Evolutionary conservation across 2,329 filamentous ascomycete genomes (phyloP).

Genomic region (Sarocladiaceae sp.): DNA sequence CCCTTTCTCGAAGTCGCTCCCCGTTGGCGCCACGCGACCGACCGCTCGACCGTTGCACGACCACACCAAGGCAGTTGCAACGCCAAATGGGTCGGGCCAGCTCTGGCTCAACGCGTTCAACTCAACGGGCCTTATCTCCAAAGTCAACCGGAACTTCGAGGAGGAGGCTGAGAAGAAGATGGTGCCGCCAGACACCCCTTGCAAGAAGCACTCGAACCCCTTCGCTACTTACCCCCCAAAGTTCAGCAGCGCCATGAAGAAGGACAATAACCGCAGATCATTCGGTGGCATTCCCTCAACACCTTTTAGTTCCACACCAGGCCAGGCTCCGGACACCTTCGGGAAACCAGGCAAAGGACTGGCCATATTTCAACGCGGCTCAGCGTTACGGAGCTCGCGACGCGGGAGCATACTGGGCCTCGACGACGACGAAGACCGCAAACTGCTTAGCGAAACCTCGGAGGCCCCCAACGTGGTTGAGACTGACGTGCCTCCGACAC

Average conservation of each 20-base stretch:
- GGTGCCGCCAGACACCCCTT: constrained; percentile 88
- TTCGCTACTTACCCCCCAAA: constrained; percentile 27
- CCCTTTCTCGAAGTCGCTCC: constrained; percentile 31
- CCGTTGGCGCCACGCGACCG: constrained; percentile 31
- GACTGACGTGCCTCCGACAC: constrained; percentile 81
- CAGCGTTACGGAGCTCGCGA: constrained; percentile 36
- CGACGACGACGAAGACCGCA: constrained; percentile 64
- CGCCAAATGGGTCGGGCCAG: constrained; percentile 48
- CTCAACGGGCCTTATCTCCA: constrained; percentile 91
- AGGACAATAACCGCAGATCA: constrained; percentile 58
- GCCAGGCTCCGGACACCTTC: constrained; percentile 39
- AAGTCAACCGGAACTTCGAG: constrained; percentile 81
- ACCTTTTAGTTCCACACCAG: constrained; percentile 62
- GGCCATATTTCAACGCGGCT: constrained; percentile 59
- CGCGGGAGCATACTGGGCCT: constrained; percentile 72
- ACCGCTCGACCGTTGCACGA: constrained; percentile 23
- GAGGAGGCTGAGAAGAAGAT: constrained; percentile 54
- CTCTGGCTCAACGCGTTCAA: constrained; percentile 80
- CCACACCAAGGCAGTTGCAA: constrained; percentile 23
- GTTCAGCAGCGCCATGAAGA: constrained; percentile 50
- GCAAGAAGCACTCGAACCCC: constrained; percentile 36
- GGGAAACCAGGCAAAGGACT: constrained; percentile 54
- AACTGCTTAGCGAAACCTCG: constrained; percentile 30
- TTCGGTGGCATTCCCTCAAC: constrained; percentile 71
- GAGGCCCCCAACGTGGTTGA: constrained; percentile 24